Base-by-base conservation (phyloP, 495 filamentous ascomycete genomes). In the Pyronema domesticum region DNA sequence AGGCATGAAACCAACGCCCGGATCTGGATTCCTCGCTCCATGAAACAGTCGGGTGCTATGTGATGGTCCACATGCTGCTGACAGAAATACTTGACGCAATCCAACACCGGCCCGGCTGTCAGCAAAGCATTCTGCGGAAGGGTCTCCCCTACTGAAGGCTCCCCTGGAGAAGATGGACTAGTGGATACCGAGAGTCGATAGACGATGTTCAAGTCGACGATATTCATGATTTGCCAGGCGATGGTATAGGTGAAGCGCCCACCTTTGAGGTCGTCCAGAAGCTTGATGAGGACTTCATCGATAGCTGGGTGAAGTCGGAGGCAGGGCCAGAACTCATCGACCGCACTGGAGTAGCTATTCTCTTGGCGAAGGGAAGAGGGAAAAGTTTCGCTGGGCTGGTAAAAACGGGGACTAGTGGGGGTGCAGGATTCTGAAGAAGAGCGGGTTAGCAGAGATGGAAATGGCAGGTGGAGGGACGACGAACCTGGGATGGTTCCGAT, bases 31-130 rank as follows among this genome's bases (percentile, higher is more conserved):
- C 18, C 9, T 11, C 48, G 48, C 48, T 51, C 48, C 17, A 51
- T 51, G 30, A 51, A 51, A 33, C 48, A 51, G 30, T 51, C 48
- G 15, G 48, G 48, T 11, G 48, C 10, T 14, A 51, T 34, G 9
- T 51, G 48, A 18, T 51, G 48, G 9, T 51, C 18, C 18, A 51
- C 34, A n/a, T 51, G 48, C 17, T 13, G 48, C 30, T 10, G 10
- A 18, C 13, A 35, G 23, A 51, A n/a, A 33, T 14, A 30, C 45
- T 47, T 30, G 13, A 30, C 45, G 18, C 14, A 15, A 11, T 18
- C 11, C 3, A 47, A 30, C 1, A 47, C 45, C 13, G 19, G 2
- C 45, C 14, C 19, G 3, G 45, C 4, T 11, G 2, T 3, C 18
- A 47, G 45, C 8, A 47, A 7, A 17, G 18, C 45, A 30, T 47